Evolutionary conservation across 1,139 yeast species (phyloP).

Genomic region (Saccharomycopsis crataegensis): DNA sequence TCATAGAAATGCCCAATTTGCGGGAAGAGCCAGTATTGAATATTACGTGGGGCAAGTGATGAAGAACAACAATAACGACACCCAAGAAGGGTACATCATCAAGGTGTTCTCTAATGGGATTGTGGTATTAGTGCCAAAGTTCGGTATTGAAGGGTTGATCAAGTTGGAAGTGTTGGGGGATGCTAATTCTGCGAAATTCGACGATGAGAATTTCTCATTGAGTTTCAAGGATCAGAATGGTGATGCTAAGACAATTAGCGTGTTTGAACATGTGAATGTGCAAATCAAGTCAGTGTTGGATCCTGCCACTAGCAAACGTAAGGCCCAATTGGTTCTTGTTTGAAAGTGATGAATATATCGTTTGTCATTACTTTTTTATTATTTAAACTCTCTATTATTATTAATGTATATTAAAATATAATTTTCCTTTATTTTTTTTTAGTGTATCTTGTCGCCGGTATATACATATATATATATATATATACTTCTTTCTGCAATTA

Average conservation of each 20-base stretch:
- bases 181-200: constrained; percentile 54
- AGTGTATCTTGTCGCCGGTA: neutral
- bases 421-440: no score
- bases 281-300: constrained; percentile 77
- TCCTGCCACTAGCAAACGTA: constrained; percentile 86
- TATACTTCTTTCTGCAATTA: no score
- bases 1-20: constrained; percentile 97
- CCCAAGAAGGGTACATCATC: constrained; percentile 86
- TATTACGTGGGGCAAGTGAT: constrained; percentile 97
- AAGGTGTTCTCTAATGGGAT: constrained; percentile 93
- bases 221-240: constrained; percentile 41
- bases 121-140: constrained; percentile 92
- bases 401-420: neutral
- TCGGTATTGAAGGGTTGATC: constrained; percentile 92
- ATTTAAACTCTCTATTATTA: neutral
- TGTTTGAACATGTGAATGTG: constrained; percentile 82
- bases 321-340: constrained; percentile 67
- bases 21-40: constrained; percentile 96
- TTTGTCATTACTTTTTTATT: neutral
- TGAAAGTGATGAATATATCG: constrained; percentile 25
- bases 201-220: constrained; percentile 72
- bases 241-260: constrained; percentile 49
- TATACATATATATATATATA: no score
- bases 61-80: constrained; percentile 58
- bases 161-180: constrained; percentile 72